Evolutionary conservation across 225 moss, liverwort and hornwort genomes (phyloP).

Genomic region (Antitrichia curtipendula): DNA sequence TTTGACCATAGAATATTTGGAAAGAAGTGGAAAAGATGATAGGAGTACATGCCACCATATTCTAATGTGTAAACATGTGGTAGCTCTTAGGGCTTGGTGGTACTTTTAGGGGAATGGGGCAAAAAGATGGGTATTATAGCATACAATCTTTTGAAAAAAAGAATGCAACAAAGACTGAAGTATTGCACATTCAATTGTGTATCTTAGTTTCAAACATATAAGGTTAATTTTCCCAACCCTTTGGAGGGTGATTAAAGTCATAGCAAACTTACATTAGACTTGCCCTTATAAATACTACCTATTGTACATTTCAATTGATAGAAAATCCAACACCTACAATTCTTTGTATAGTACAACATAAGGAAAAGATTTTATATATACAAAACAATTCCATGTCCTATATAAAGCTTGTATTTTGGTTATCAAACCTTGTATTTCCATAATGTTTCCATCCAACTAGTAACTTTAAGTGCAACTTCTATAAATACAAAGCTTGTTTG

Average conservation of each 20-base stretch:
- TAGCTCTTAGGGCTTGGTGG: not conserved
- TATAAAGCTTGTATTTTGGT: not conserved
- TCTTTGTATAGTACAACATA: not conserved
- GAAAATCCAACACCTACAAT: not conserved
- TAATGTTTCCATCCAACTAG: rapidly evolving
- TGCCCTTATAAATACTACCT: rapidly evolving
- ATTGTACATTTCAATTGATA: not conserved
- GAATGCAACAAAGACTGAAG: not conserved
- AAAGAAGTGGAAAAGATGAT: not conserved
- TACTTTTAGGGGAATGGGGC: rapidly evolving
- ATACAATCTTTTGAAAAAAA: not conserved
- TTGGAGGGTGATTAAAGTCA: not conserved
- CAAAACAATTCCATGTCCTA: not conserved
- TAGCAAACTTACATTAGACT: no score
- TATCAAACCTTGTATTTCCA: not conserved
- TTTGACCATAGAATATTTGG: not conserved
- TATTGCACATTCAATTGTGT: not conserved
- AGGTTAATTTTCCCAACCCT: not conserved
- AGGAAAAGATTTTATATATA: not conserved
- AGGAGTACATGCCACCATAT: not conserved
- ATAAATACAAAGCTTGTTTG: not conserved
- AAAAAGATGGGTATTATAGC: rapidly evolving
- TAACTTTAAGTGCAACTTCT: not conserved
- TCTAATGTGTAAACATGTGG: rapidly evolving
- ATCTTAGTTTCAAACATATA: not conserved